Conservation (phyloP, 441 rosid genomes). For the Gossypium trilobum region DNA sequence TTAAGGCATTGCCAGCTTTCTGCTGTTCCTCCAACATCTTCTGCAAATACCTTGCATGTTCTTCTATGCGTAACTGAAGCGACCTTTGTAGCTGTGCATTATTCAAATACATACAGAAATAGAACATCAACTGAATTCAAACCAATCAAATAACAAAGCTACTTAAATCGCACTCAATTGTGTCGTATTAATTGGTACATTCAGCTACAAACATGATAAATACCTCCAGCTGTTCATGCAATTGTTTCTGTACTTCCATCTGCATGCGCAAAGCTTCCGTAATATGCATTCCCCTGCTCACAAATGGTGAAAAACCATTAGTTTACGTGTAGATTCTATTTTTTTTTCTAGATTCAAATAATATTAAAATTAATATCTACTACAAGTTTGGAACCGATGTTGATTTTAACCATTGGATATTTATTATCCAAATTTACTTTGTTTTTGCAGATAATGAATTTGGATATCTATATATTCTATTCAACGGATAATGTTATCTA, state of each 20-base stretch:
- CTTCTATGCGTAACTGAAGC: slow-evolving; percentile 66
- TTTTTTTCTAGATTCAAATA: background rate
- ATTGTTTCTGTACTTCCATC: slow-evolving; percentile 84
- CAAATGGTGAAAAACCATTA: background rate
- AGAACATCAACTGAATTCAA: background rate
- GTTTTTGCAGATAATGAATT: too few relatives aligned
- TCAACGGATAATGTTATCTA: too few relatives aligned
- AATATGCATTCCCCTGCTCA: slow-evolving; percentile 41
- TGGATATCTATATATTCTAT: too few relatives aligned
- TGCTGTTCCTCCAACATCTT: slow-evolving; percentile 72
- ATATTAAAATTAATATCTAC: too few relatives aligned
- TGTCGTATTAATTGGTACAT: too few relatives aligned
- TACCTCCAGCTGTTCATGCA: slow-evolving; percentile 94
- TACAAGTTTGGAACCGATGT: too few relatives aligned
- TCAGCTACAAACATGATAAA: slow-evolving; percentile 17
- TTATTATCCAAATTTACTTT: too few relatives aligned
- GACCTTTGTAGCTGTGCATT: slow-evolving; percentile 48
- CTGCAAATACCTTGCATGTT: slow-evolving; percentile 72
- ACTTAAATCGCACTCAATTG: too few relatives aligned
- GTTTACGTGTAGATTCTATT: background rate
- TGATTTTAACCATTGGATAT: too few relatives aligned
- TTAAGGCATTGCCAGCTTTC: slow-evolving; percentile 43
- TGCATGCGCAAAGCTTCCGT: slow-evolving; percentile 78
- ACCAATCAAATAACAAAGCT: background rate
- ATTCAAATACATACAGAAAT: background rate